phyloP scores from a whole-genome alignment of 108 stramenopile genomes.

The Nannochloropsis salina region DNA sequence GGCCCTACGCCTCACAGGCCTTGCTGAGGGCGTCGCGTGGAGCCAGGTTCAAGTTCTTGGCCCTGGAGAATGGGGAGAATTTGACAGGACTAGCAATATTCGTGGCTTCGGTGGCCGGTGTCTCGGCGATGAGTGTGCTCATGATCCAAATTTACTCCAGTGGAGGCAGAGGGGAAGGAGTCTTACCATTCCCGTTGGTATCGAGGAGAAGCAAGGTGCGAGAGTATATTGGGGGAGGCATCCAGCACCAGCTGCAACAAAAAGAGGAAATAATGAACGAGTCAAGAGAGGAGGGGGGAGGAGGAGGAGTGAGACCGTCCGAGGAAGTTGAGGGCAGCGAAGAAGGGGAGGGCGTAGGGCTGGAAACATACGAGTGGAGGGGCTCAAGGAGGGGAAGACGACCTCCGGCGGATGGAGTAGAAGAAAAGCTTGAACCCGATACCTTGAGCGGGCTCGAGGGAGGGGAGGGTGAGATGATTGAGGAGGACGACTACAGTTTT shows the following conservation, averaged over 20 bases:
- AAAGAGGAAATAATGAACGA: neutral
- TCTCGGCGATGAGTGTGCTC: neutral
- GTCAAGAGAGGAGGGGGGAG: neutral
- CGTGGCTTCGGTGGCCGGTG: neutral
- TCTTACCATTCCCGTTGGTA: neutral
- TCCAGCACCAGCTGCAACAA: neutral
- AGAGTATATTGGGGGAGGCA: neutral
- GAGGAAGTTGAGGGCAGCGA: neutral
- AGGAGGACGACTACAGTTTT: neutral
- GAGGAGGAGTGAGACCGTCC: neutral
- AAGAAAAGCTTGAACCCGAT: neutral
- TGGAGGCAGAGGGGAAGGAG: neutral
- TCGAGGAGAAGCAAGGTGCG: neutral
- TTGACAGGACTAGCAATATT: neutral
- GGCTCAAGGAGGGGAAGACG: neutral
- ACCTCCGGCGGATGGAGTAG: neutral
- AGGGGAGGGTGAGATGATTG: neutral
- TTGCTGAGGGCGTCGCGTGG: neutral
- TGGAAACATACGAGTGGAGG: neutral
- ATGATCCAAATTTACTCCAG: conserved; percentile 5
- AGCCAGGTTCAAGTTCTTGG: neutral
- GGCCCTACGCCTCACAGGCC: neutral
- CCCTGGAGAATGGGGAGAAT: conserved; percentile 20
- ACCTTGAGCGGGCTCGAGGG: neutral
- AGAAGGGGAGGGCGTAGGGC: neutral